Base-by-base conservation (phyloP, 495 filamentous ascomycete genomes). In the Cercophora sp. region DNA sequence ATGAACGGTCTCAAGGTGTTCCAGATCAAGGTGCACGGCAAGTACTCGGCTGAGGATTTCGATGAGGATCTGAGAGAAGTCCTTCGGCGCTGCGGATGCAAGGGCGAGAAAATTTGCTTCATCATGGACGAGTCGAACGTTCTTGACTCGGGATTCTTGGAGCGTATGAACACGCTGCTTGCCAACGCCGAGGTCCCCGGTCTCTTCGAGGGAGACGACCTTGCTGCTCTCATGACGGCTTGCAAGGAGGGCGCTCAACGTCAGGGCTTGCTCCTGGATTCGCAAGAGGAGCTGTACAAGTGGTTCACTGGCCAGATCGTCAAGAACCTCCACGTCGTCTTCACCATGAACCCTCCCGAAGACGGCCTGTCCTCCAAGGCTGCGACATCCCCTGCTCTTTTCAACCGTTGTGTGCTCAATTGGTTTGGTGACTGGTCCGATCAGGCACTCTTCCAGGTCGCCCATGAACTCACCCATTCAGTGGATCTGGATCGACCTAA, bases 341-440 rank as follows among this genome's bases (percentile, higher is more conserved):
- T 99, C 64, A 99, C 93, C 2, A 99, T 99, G 93, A 99, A 99
- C 68, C 93, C 93, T n/a, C 93, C 93, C 4, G 87, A 96, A 65
- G 94, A 92, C 55, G 93, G 92, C 1, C 71, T 99, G 35, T 91
- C 87, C 9, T 96, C 91, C 5, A 96, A 95, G 71, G 94, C 93
- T 46, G 93, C 93, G 15, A 99, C 94, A 11, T 95, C 89, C 76
- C 93, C 93, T 35, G 93, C 93, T 24, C 70, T 99, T 58, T 99
- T 99, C 83, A 99, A 99, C 72, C 84, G 93, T 74, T 99, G 93
- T 63, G 93, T 99, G 36, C 84, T 99, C 48, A 99, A 99, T 72
- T 99, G 93, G 93, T 96, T 97, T 68, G 93, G 93, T 41, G 93
- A 99, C 72, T 99, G 93, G 93, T 97, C 93, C 6, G 93, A 97